These are phyloP conservation scores for Turritis glabra DNA, from an alignment of 345 rosid species.

Conservation along the genomic window DNA sequence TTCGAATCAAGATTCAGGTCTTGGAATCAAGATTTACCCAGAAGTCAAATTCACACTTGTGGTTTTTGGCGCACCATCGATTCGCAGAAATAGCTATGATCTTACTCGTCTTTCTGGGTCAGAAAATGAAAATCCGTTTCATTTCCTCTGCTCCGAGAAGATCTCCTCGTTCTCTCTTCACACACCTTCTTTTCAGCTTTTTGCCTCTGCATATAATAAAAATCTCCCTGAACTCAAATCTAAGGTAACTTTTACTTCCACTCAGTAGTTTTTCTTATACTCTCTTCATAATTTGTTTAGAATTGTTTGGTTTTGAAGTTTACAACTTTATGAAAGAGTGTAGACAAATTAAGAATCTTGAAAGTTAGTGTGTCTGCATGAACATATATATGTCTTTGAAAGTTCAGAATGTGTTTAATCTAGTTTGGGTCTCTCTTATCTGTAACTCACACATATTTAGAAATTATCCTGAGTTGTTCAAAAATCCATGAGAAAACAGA, in stretches of 20 bases:
- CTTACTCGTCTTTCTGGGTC: constrained; percentile 14
- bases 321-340: background rate
- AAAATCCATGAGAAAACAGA: background rate
- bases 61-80: constrained; percentile 44
- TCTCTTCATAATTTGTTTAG: background rate
- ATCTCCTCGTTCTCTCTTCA: constrained; percentile 45
- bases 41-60: constrained; percentile 24
- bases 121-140: constrained; percentile 32
- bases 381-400: background rate
- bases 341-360: background rate
- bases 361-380: background rate
- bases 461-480: background rate
- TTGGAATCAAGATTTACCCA: constrained; percentile 10
- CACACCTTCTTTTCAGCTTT: constrained; percentile 44
- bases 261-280: background rate
- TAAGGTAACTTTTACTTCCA: constrained; percentile 40
- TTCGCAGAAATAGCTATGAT: constrained; percentile 23
- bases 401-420: background rate
- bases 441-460: background rate
- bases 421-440: background rate
- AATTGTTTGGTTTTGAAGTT: background rate
- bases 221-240: constrained; percentile 41
- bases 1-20: constrained; percentile 5
- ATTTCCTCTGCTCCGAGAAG: constrained; percentile 46
- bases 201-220: constrained; percentile 2